A percentile compares a stretch with the other conserved stretches of the same genome.
Evolutionary conservation across 805 yeast species (phyloP).

Genomic region (Hanseniaspora valbyensis): DNA sequence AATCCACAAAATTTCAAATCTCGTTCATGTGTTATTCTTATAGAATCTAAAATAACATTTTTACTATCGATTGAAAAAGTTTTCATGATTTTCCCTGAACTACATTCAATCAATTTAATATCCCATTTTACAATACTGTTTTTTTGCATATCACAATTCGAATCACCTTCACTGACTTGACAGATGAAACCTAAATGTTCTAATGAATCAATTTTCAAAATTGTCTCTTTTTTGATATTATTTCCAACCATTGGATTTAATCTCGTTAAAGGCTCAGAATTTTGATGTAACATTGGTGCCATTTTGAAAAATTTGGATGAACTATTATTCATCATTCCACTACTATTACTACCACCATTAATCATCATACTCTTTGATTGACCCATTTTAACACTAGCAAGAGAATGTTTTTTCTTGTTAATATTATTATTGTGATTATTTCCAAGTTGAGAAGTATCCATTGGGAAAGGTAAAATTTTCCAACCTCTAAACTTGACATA

Average conservation of each 20-base stretch:
- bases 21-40: slow-evolving; percentile 66
- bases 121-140: too few species aligned
- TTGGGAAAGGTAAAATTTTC: slow-evolving; percentile 14
- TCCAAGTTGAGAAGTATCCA: neutral
- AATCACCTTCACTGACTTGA: slow-evolving; percentile 1
- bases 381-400: neutral
- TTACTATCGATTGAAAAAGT: neutral
- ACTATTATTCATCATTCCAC: neutral
- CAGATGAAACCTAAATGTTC: slow-evolving; percentile 11
- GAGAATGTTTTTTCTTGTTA: too few species aligned
- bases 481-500: slow-evolving; percentile 14
- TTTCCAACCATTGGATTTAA: neutral
- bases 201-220: slow-evolving; percentile 3
- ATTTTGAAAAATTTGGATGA: neutral
- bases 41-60: slow-evolving; percentile 24
- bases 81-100: slow-evolving; percentile 2
- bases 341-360: neutral
- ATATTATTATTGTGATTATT: too few species aligned
- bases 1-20: slow-evolving; percentile 74
- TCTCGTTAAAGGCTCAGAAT: slow-evolving; percentile 6
- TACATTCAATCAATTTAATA: neutral
- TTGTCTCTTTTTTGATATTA: neutral
- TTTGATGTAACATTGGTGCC: slow-evolving; percentile 11
- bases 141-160: neutral
- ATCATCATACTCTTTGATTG: neutral